These are phyloP conservation scores for Chlamydomonas reinhardtii DNA, from an alignment of 163 green algal genomes.

Conservation along the genomic window DNA sequence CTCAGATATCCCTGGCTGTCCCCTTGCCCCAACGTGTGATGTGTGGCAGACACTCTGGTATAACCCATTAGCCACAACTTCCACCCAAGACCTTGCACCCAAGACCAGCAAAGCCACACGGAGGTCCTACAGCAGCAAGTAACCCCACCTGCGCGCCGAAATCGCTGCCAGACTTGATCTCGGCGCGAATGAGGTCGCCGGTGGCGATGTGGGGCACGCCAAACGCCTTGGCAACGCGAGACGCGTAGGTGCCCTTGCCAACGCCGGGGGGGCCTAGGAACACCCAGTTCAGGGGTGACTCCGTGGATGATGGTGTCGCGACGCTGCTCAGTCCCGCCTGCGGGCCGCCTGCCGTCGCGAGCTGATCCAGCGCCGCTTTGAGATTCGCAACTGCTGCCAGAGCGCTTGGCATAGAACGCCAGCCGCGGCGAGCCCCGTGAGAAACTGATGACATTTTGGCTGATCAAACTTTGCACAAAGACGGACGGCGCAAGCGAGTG, in stretches of 20 bases:
- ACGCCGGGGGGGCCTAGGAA: slow-evolving; percentile 96
- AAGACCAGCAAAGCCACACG: no score
- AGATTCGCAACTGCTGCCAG: slow-evolving; percentile 6
- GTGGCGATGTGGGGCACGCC: slow-evolving; percentile 92
- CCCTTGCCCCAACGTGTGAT: no score
- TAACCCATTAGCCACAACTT: no score
- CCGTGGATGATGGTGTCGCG: background rate
- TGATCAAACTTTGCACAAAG: no score
- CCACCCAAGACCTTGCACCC: no score
- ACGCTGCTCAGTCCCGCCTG: background rate
- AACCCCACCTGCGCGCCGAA: slow-evolving; percentile 80
- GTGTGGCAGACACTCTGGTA: no score
- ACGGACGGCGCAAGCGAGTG: no score
- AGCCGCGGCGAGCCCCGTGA: background rate
- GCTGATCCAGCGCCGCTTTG: slow-evolving; percentile 26
- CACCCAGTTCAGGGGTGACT: slow-evolving; percentile 66
- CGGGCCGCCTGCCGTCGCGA: background rate
- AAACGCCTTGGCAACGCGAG: slow-evolving; percentile 81
- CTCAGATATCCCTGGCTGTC: no score
- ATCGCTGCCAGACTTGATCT: slow-evolving; percentile 84
- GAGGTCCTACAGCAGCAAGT: no score
- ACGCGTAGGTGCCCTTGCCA: slow-evolving; percentile 98
- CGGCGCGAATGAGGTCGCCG: slow-evolving; percentile 93
- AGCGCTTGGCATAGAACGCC: background rate
- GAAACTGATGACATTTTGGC: no score